Evolutionary conservation across 768 basidiomycete species (phyloP), one percentile per base, ranked within the genome.

Genomic region (Tulasnella sp.): DNA sequence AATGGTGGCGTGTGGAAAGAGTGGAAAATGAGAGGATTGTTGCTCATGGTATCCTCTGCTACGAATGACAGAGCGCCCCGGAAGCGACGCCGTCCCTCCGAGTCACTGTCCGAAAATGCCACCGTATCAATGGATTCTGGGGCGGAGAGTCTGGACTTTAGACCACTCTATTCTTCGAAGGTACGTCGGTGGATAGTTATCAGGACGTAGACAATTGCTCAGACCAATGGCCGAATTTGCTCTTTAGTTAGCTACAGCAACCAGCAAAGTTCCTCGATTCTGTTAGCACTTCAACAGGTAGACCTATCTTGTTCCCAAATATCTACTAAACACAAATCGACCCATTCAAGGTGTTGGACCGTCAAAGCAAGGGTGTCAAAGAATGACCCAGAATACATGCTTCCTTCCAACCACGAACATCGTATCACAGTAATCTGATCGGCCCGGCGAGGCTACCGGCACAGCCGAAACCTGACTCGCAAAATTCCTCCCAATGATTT

Each of bases 1-100:
- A 85, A 19, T 83, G 82, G 16, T 90, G 89, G 89, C 88, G 87
- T 71, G 89, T 89, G 21, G 88, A 89, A 82, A 89, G 90, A 44
- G 89, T 77, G 76, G 52, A 12, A 10, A 77, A 77, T 24, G 56
- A 77, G 42, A 36, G 58, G 12, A 77, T 77, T 38, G 27, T 62
- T 38, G 76, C 56, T 39, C 71, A 27, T 10, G 76, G 76, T 12
- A 68, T 80, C 9, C 31, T 36, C 80, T 74, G 72, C 46, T 79
- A 74, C 36, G 40, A 72, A 8, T 72, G 39, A n/a, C 34, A 79
- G 46, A 79, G 74, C 48, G 56, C 74, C 72, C 46, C 72, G 7
- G 68, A 72, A 21, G 46, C 36, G 6, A 12, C 3, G 40, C 34
- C 74, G 56, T 74, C 68, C 16, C 34, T 79, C 72, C 42, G 78